Conservation (phyloP, 768 basidiomycete genomes). For the Leucocoprinus birnbaumii region DNA sequence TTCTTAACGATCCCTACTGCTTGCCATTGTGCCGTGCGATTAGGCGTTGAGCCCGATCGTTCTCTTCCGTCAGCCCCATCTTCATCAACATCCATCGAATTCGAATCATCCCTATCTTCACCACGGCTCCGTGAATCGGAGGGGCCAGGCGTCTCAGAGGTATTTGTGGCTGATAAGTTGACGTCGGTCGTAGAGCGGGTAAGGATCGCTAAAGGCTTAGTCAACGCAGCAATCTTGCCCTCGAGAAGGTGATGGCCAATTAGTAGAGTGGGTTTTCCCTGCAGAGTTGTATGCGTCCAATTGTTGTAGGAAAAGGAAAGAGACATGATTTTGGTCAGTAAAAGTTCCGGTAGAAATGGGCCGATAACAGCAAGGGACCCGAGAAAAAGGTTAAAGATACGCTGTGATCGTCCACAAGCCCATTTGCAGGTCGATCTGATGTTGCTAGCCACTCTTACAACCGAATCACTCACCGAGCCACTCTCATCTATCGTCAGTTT, state of each 20-base stretch:
- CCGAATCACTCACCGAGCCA: slow-evolving; percentile 40
- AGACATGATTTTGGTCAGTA: too few relatives aligned
- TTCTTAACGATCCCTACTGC: slow-evolving; percentile 71
- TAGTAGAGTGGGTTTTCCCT: slow-evolving; percentile 77
- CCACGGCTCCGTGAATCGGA: background rate
- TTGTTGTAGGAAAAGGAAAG: background rate
- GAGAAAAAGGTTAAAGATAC: background rate
- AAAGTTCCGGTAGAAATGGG: too few relatives aligned
- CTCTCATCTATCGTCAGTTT: slow-evolving; percentile 61
- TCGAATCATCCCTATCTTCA: background rate
- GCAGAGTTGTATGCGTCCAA: background rate
- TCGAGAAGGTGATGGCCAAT: slow-evolving; percentile 93
- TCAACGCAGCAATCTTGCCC: slow-evolving; percentile 71
- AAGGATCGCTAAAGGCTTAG: slow-evolving; percentile 83
- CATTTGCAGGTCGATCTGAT: background rate
- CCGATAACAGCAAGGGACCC: background rate
- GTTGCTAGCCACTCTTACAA: background rate
- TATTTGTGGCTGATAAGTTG: background rate
- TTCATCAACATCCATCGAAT: slow-evolving; percentile 2
- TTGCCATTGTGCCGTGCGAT: slow-evolving; percentile 43
- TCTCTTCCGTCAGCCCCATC: slow-evolving; percentile 5
- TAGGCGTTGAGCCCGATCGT: background rate
- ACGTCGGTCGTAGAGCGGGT: slow-evolving; percentile 32
- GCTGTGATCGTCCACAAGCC: background rate
- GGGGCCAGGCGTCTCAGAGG: background rate